Evolutionary conservation across 2,329 filamentous ascomycete genomes (phyloP).

Genomic region (Microdochium bolleyi): DNA sequence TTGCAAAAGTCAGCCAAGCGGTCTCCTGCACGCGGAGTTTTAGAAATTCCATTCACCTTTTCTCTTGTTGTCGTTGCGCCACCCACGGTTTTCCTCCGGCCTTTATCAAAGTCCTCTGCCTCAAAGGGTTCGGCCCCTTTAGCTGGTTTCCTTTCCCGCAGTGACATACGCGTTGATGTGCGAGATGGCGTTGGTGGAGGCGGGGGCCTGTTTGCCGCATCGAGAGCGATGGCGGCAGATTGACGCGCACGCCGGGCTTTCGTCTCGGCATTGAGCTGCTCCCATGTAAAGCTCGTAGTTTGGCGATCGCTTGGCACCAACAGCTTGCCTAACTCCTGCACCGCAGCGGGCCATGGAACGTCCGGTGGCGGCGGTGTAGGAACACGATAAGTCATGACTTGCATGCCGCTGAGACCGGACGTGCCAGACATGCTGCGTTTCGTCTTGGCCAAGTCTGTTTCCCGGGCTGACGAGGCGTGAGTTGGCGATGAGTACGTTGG

Average conservation of each 20-base stretch:
- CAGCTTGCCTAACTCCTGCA: conserved; percentile 72
- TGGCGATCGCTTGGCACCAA: conserved; percentile 71
- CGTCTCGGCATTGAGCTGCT: conserved; percentile 69
- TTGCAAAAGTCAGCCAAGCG: conserved; percentile 10
- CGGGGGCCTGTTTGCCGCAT: conserved; percentile 18
- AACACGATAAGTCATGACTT: conserved; percentile 26
- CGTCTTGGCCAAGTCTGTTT: conserved; percentile 59
- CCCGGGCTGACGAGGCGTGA: conserved; percentile 77
- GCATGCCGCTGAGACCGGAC: conserved; percentile 27
- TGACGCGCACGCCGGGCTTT: conserved; percentile 58
- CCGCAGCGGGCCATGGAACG: conserved; percentile 78
- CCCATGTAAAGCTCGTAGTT: conserved; percentile 66
- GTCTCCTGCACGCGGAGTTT: neutral
- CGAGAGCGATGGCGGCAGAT: conserved; percentile 34
- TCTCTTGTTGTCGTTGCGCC: conserved; percentile 38
- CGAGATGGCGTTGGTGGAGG: conserved; percentile 19
- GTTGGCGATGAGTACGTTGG: conserved; percentile 84
- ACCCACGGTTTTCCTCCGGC: conserved; percentile 55
- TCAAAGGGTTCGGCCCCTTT: conserved; percentile 47
- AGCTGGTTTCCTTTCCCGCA: conserved; percentile 60
- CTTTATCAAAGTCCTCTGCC: conserved; percentile 35
- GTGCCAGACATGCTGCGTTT: conserved; percentile 55
- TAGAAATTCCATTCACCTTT: conserved; percentile 22
- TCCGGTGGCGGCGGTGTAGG: conserved; percentile 68
- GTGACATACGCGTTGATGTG: conserved; percentile 57